These are phyloP conservation scores for Torulaspora maleeae DNA, from an alignment of 805 yeast species.

Conservation along the genomic window DNA sequence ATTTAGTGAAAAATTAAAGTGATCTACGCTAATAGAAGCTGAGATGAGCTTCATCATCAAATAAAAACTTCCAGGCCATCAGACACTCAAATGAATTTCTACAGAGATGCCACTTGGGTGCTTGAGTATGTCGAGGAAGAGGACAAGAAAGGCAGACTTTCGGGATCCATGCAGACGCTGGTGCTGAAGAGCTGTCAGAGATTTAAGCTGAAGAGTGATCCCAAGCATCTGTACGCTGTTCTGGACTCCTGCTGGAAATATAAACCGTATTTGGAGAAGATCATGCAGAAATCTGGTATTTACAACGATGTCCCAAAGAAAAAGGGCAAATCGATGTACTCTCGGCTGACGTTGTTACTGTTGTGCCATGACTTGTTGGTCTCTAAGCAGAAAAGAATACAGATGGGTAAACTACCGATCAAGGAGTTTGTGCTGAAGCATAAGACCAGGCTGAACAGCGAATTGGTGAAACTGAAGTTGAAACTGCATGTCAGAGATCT, in stretches of 20 bases:
- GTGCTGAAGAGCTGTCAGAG: conserved; percentile 48
- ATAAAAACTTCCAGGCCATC: neutral
- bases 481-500: conserved; percentile 59
- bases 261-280: conserved; percentile 54
- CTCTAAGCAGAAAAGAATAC: conserved; percentile 72
- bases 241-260: conserved; percentile 73
- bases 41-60: conserved; percentile 1
- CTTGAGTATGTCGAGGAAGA: conserved; percentile 32
- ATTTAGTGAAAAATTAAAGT: conserved; percentile 3
- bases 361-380: conserved; percentile 79
- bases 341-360: conserved; percentile 39
- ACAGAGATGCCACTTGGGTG: conserved; percentile 41
- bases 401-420: conserved; percentile 81
- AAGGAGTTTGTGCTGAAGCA: conserved; percentile 76
- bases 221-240: conserved; percentile 82
- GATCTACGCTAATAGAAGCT: neutral
- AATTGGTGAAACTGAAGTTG: conserved; percentile 70
- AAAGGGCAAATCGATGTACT: conserved; percentile 47
- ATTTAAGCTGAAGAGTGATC: conserved; percentile 53
- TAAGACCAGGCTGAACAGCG: conserved; percentile 78
- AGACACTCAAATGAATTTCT: conserved; percentile 29
- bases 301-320: conserved; percentile 43
- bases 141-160: conserved; percentile 32
- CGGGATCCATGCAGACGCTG: conserved; percentile 52
- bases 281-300: conserved; percentile 67